A percentile compares a stretch with the other conserved stretches of the same genome.
phyloP scores from a whole-genome alignment of 2,329 filamentous ascomycete genomes.

The Didymella pinodella region DNA sequence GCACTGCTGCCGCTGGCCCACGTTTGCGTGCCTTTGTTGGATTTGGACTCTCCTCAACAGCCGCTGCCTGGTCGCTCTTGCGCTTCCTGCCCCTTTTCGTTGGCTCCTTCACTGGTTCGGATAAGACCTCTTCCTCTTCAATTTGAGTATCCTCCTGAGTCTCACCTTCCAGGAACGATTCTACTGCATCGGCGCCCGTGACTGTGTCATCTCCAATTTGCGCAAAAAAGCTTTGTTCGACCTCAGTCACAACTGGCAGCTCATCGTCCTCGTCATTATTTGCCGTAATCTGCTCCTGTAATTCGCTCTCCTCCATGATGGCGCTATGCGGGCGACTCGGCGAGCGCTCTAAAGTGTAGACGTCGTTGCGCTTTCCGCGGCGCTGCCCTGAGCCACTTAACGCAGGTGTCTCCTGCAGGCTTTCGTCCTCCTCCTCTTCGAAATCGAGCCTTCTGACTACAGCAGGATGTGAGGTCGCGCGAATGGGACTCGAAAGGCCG shows the following conservation, averaged over 20 bases:
- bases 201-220: conserved; percentile 42
- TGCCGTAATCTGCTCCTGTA: conserved; percentile 42
- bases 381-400: conserved; percentile 47
- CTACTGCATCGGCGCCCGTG: conserved; percentile 27
- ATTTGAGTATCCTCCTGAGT: conserved; percentile 19
- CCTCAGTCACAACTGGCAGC: conserved; percentile 31
- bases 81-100: conserved; percentile 41
- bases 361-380: conserved; percentile 39
- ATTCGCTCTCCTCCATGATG: conserved; percentile 43
- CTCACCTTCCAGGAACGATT: conserved; percentile 24
- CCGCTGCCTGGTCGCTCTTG: conserved; percentile 38
- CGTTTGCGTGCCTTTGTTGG: conserved; percentile 31
- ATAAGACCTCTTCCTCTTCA: conserved; percentile 34
- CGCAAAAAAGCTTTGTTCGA: conserved; percentile 41
- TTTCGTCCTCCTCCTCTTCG: conserved; percentile 48
- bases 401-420: conserved; percentile 41
- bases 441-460: conserved; percentile 67
- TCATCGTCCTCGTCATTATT: conserved; percentile 38
- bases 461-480: conserved; percentile 47
- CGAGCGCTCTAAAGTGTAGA: conserved; percentile 47
- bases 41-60: conserved; percentile 26
- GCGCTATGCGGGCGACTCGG: conserved; percentile 38
- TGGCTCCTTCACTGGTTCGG: conserved; percentile 37
- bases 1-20: conserved; percentile 16
- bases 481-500: conserved; percentile 36